Percentiles rank a stretch among this genome's conserved stretches.
These are phyloP conservation scores for Synura sp. DNA, from an alignment of 352 stramenopile genomes.

Conservation along the genomic window DNA sequence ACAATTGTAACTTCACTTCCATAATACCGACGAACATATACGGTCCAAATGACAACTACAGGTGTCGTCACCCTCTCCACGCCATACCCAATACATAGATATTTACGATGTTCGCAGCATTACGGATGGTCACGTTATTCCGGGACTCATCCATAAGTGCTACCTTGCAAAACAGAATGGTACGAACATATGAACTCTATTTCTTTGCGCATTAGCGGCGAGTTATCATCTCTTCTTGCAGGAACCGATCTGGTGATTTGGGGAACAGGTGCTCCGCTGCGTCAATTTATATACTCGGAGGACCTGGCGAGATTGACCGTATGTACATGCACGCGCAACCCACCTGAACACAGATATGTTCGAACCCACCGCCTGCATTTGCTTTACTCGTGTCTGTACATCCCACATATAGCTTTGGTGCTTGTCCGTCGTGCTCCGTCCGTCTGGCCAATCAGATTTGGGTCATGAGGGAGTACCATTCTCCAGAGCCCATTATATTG, in stretches of 20 bases:
- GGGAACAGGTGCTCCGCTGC: constrained; percentile 84
- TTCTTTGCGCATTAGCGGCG: neutral
- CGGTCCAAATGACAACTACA: constrained; percentile 96
- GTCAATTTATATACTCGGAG: constrained; percentile 94
- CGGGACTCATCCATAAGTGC: constrained; percentile 97
- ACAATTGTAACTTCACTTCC: constrained; percentile 93
- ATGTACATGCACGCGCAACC: too few relatives aligned
- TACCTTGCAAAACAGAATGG: constrained; percentile 85
- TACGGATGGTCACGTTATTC: constrained; percentile 93
- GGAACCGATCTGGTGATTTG: constrained; percentile 83
- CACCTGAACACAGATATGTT: too few relatives aligned
- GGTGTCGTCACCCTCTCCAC: constrained; percentile 34
- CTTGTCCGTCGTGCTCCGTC: neutral
- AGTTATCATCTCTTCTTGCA: neutral
- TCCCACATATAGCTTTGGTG: too few relatives aligned
- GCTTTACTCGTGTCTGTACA: too few relatives aligned
- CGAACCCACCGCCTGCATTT: too few relatives aligned
- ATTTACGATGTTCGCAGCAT: constrained; percentile 16
- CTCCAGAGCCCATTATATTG: constrained; percentile 88
- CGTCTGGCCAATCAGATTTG: constrained; percentile 48
- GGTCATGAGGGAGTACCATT: constrained; percentile 74
- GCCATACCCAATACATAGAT: neutral
- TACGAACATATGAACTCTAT: neutral
- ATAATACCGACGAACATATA: constrained; percentile 99
- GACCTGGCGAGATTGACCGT: constrained; percentile 92